Base-by-base conservation (phyloP, 176 grass and related monocot genomes). In the Calamus simplicifolius region DNA sequence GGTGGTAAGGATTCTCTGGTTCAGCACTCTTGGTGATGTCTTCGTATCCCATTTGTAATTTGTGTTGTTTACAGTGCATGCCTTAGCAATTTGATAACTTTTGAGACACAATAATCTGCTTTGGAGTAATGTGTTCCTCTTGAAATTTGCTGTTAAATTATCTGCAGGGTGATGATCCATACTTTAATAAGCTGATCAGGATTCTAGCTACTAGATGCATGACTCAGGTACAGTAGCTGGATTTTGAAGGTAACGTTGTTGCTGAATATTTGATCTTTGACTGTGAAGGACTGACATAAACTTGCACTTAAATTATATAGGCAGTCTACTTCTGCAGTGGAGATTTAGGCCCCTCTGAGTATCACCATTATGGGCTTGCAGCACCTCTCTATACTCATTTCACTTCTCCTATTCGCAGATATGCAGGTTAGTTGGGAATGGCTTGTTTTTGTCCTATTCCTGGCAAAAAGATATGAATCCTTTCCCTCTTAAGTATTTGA, bases 181-280 rank as follows among this genome's bases (percentile, higher is more conserved):
- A 97, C 59, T 97, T 97, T 59, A 97, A 97, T 59, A 97, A 97
- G 79, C 84, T 91, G 72, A 85, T 97, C 56, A 88, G 93, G 68
- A 88, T 91, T 83, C 69, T 97, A 73, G 93, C 93, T 48, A 97
- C 93, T 75, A 81, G 84, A 88, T 97, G 93, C 87, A 97, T 97
- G 93, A 92, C 87, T 52, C 93, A 97, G 73, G 87, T 97, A 85
- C 27, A 25, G 23, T 30, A 43, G 13, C 35, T 43, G 35, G 35
- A 43, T 43, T 43, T 43, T 43, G 10, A 13, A 43, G 13, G 10
- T 43, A 12, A 43, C 5, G 13, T 43, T 13, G 35, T 43, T 43
- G 35, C 35, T 43, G 35, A 43, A 43, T 43, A 13, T 43, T 43
- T 43, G 28, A 13, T 43, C 35, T 13, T 43, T 43, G 35, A 43